Conservation (phyloP, 2,329 filamentous ascomycete species). For the Botrytis deweyae region DNA sequence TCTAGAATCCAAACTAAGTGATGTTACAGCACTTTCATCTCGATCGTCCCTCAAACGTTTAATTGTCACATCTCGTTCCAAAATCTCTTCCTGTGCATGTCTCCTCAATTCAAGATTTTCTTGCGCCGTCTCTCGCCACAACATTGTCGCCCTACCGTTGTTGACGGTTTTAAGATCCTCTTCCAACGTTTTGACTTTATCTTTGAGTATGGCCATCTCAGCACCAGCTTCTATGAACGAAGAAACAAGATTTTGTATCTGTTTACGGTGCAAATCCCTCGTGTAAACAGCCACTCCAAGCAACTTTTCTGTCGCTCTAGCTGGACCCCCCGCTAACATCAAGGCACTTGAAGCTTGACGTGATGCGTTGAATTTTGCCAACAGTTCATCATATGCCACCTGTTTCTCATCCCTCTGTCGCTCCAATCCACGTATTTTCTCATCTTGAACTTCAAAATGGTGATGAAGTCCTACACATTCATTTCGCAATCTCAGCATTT, state of each 20-base stretch:
- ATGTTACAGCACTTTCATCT: constrained; percentile 4
- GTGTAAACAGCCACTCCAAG: background rate
- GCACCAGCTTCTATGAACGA: background rate
- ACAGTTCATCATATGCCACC: background rate
- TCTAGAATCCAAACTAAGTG: background rate
- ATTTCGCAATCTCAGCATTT: background rate
- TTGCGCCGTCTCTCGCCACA: background rate
- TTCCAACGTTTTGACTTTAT: background rate
- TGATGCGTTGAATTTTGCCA: background rate
- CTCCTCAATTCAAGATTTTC: background rate
- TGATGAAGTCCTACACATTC: constrained; percentile 1
- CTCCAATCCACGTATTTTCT: too few species aligned
- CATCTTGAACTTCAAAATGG: background rate
- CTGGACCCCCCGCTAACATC: background rate
- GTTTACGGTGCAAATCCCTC: constrained; percentile 5
- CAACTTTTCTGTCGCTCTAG: constrained; percentile 1
- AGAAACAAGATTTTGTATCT: background rate
- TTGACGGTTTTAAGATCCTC: background rate
- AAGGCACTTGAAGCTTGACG: background rate
- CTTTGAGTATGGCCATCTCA: background rate
- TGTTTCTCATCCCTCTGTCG: too few species aligned
- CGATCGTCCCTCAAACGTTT: background rate
- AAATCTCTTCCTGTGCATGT: background rate
- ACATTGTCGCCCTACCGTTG: background rate
- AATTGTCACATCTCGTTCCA: background rate